Evolutionary conservation across 805 yeast genomes (phyloP).

Genomic region (Tetrapisispora phaffii): DNA sequence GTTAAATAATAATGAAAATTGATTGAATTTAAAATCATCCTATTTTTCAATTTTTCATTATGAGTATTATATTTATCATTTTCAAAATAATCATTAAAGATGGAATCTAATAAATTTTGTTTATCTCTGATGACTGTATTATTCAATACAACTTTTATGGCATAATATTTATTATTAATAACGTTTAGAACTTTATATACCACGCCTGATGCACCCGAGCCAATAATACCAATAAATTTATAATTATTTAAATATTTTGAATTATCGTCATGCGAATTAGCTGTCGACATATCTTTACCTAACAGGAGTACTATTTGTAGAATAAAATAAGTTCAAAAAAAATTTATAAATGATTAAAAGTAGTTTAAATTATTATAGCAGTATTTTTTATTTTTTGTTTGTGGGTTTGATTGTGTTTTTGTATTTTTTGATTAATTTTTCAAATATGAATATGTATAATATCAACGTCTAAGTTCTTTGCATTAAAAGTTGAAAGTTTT

Average conservation of each 20-base stretch:
- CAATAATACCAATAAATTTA: conserved; percentile 23
- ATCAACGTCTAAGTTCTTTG: no score
- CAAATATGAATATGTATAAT: no score
- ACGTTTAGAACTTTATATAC: conserved; percentile 61
- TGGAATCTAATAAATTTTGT: conserved; percentile 16
- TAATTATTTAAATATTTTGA: conserved; percentile 3
- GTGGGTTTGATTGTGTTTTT: no score
- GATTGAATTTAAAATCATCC: conserved; percentile 29
- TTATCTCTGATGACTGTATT: conserved; percentile 16
- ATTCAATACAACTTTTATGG: conserved; percentile 63
- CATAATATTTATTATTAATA: conserved; percentile 41
- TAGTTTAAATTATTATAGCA: no score
- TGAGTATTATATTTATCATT: conserved; percentile 2
- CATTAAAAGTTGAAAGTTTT: no score
- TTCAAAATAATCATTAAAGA: neutral
- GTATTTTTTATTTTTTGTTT: no score
- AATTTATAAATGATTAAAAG: neutral
- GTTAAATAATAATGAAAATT: conserved; percentile 21
- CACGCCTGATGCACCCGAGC: conserved; percentile 80
- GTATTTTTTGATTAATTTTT: no score
- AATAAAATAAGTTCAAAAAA: neutral
- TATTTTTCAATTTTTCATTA: conserved; percentile 23
- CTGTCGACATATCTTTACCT: neutral
- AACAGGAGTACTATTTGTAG: neutral
- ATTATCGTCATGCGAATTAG: neutral